These are phyloP conservation scores for Clathrus columnatus DNA, from an alignment of 768 basidiomycete genomes.

Conservation along the genomic window DNA sequence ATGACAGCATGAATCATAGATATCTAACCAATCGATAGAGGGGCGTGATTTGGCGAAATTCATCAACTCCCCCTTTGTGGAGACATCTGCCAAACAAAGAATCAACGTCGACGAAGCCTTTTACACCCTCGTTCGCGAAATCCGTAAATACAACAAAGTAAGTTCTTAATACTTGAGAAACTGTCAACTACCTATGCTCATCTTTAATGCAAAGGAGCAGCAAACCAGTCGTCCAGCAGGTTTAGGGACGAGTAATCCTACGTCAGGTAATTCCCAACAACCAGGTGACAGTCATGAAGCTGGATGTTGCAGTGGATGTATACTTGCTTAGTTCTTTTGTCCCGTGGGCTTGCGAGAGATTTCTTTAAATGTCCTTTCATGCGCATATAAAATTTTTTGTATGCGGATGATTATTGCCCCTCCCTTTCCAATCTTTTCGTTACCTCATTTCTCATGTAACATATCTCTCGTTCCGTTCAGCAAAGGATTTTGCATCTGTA, in stretches of 20 bases:
- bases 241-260: conserved; percentile 35
- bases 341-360: too few species aligned
- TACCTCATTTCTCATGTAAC: too few species aligned
- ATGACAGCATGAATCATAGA: background rate
- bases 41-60: conserved; percentile 94
- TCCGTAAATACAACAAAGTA: conserved; percentile 90
- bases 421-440: too few species aligned
- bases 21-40: conserved; percentile 44
- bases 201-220: conserved; percentile 48
- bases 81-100: conserved; percentile 92
- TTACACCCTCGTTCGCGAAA: conserved; percentile 85
- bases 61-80: conserved; percentile 90
- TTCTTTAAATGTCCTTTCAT: too few species aligned
- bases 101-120: conserved; percentile 98
- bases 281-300: conserved; percentile 31
- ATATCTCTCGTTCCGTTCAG: too few species aligned
- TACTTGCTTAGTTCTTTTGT: conserved; percentile 35
- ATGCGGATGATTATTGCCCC: too few species aligned
- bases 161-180: conserved; percentile 13
- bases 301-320: conserved; percentile 64
- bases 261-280: conserved; percentile 35
- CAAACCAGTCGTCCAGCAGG: conserved; percentile 59
- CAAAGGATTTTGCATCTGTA: too few species aligned
- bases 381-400: too few species aligned
- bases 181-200: background rate